These are phyloP conservation scores for Cryptococcus amylolentus DNA, from an alignment of 1,284 basidiomycete species.

Conservation along the genomic window DNA sequence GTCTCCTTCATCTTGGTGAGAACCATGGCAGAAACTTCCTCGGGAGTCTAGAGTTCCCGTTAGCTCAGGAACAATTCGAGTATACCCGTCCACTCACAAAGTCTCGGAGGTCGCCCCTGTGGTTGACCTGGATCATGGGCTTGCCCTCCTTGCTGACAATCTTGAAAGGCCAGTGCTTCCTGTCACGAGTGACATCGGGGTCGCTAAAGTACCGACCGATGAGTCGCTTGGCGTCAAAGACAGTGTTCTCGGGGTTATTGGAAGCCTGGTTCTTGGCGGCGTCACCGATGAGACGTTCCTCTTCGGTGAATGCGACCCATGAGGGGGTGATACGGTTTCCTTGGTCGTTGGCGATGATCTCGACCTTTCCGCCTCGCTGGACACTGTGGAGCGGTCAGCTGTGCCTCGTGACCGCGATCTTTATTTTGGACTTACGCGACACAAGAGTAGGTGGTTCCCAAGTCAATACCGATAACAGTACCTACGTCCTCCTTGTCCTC, in stretches of 20 bases:
- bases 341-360: slow-evolving; percentile 97
- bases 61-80: slow-evolving; percentile 2
- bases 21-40: slow-evolving; percentile 77
- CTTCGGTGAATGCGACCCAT: slow-evolving; percentile 86
- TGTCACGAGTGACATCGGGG: slow-evolving; percentile 58
- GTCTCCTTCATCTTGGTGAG: slow-evolving; percentile 99
- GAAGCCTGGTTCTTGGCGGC: slow-evolving; percentile 62
- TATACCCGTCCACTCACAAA: slow-evolving; percentile 33
- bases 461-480: slow-evolving; percentile 75
- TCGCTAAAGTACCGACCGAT: slow-evolving; percentile 84
- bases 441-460: slow-evolving; percentile 60
- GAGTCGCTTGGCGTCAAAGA: slow-evolving; percentile 86
- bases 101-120: slow-evolving; percentile 86
- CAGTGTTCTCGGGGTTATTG: slow-evolving; percentile 57
- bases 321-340: slow-evolving; percentile 96
- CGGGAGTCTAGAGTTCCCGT: slow-evolving; percentile 36
- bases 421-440: slow-evolving; percentile 50
- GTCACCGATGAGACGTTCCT: slow-evolving; percentile 75
- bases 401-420: not conserved
- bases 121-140: slow-evolving; percentile 83
- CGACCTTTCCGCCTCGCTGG: slow-evolving; percentile 85
- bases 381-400: slow-evolving; percentile 57
- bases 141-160: slow-evolving; percentile 77
- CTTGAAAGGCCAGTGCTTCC: slow-evolving; percentile 94
- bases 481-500: slow-evolving; percentile 65